Evolutionary conservation across 148 eudicot species (phyloP), one percentile per base, ranked within the genome.

Genomic region (Cornus suecica): DNA sequence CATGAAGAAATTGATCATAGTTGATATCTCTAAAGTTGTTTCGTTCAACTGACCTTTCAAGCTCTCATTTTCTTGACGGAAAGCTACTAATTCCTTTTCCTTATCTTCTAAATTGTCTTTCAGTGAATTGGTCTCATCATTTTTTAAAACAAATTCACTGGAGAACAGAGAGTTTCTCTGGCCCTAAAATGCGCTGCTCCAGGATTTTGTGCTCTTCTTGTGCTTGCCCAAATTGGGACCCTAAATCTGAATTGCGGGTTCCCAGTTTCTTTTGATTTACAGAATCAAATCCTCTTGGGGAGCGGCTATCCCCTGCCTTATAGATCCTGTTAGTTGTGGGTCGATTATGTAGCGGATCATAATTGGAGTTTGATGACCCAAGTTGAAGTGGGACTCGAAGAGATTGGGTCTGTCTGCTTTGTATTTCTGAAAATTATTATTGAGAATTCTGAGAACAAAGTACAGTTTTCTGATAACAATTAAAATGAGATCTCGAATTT

Each of bases 211-310:
- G 92, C 85, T 94, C 98, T 29, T 76, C 83, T 68, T 94, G 98
- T 13, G 98, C 98, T 81, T 88, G 96, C 31, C 85, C 88, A n/a
- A 94, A 89, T 73, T 94, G 98, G 63, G 90, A 88, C 75, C 92
- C 98, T 51, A 94, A 82, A 78, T 84, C 91, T 0, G 91, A 88
- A 66, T 92, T 89, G 2, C 98, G 89, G 0, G 94, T 87, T 3
- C 97, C 94, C 0, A 94, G 89, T 74, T 88, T 90, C 90, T 85
- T 94, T 67, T 89, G 93, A 65, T 73, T 76, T 29, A 76, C 70
- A 0, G 94, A 91, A 22, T 86, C 90, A 29, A 96, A 89, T 28
- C 90, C 86, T 69, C 88, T 84, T 8, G 94, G 91, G 1, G 97
- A 94, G 68, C 83, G 87, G 41, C 88, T 87, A 56, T 84, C 89